Conservation (phyloP, 78 protist genomes). For the Carpediemonas membranifera region DNA sequence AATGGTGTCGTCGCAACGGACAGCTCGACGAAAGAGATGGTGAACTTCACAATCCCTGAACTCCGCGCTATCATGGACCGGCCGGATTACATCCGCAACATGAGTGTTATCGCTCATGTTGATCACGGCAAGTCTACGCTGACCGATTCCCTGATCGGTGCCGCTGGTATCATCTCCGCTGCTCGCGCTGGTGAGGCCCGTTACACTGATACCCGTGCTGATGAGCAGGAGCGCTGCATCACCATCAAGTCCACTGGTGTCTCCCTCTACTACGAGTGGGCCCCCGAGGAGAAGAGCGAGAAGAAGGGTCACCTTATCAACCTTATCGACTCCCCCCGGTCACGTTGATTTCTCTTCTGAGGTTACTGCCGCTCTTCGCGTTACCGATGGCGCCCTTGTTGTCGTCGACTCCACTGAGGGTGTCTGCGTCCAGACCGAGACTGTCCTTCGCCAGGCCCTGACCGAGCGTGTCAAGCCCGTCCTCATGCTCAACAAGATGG, state of each 20-base stretch:
- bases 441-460: conserved; percentile 93
- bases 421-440: conserved; percentile 98
- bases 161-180: conserved; percentile 94
- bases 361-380: conserved; percentile 97
- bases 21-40: too few species aligned
- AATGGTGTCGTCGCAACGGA: too few species aligned
- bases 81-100: conserved; percentile 81
- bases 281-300: conserved; percentile 19
- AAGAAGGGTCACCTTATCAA: conserved; percentile 77
- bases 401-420: conserved; percentile 98
- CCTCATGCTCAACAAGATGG: conserved; percentile 95
- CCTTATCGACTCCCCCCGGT: conserved; percentile 89
- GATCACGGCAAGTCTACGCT: too few species aligned
- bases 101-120: conserved; percentile 79
- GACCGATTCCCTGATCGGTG: conserved; percentile 89
- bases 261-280: conserved; percentile 70
- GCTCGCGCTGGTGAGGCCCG: conserved; percentile 87
- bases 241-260: conserved; percentile 97
- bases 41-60: too few species aligned
- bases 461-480: conserved; percentile 93
- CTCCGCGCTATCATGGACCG: conserved; percentile 78
- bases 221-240: conserved; percentile 93
- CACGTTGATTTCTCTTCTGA: conserved; percentile 89
- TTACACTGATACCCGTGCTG: conserved; percentile 90
- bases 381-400: conserved; percentile 97